Percentiles rank a stretch among this genome's conserved stretches.
Conservation (phyloP, 2,329 filamentous ascomycete species). For the Ramularia collo-cygni region DNA sequence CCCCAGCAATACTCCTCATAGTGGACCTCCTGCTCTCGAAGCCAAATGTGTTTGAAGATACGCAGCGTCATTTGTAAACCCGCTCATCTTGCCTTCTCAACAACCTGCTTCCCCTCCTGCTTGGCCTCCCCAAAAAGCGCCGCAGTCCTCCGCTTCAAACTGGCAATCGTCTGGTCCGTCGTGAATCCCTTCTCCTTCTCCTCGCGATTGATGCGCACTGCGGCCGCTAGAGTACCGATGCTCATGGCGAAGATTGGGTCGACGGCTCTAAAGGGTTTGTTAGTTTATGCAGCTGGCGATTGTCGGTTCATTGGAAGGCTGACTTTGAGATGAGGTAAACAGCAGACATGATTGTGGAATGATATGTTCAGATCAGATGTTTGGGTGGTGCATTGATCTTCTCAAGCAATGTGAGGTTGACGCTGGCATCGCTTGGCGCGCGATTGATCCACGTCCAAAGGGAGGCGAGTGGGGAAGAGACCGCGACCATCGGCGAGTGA, state of each 20-base stretch:
- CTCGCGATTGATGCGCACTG: slow-evolving; percentile 37
- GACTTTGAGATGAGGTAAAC: slow-evolving; percentile 41
- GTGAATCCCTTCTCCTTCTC: slow-evolving; percentile 42
- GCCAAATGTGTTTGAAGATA: too few species aligned
- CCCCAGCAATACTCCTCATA: too few species aligned
- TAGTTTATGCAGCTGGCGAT: slow-evolving; percentile 2
- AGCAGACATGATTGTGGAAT: slow-evolving; percentile 16
- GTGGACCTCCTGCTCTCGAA: too few species aligned
- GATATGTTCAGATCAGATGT: too few species aligned
- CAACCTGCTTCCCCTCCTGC: neutral
- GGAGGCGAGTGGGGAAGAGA: too few species aligned
- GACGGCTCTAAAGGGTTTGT: slow-evolving; percentile 31
- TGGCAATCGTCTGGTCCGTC: slow-evolving; percentile 33
- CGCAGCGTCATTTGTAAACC: too few species aligned
- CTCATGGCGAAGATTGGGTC: slow-evolving; percentile 45
- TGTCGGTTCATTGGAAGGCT: slow-evolving; percentile 1
- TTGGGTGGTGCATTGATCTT: too few species aligned
- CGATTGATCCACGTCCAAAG: too few species aligned
- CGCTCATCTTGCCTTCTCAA: slow-evolving; percentile 3
- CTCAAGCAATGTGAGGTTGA: too few species aligned
- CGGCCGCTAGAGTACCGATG: slow-evolving; percentile 41
- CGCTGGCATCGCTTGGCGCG: too few species aligned
- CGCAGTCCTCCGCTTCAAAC: slow-evolving; percentile 34
- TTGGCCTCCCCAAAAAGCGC: slow-evolving; percentile 21
- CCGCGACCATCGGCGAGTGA: too few species aligned